Evolutionary conservation across 2,329 filamentous ascomycete species (phyloP), one percentile per base, ranked within the genome.

Genomic region (Trematosphaeria pertusa): DNA sequence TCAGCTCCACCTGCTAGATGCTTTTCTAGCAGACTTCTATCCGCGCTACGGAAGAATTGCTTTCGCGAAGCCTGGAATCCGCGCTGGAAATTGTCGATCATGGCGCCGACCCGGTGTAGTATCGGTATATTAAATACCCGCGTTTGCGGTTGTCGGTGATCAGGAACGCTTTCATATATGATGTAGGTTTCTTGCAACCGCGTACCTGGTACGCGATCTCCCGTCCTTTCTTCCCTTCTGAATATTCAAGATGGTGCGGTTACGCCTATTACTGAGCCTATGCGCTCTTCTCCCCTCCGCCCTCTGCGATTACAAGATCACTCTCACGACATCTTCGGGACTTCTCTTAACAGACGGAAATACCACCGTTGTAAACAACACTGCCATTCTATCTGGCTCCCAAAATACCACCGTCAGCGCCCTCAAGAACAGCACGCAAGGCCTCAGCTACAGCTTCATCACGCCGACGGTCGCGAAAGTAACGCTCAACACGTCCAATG

Each of bases 401-500:
- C 43, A 50, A 15, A 57, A 48, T 33, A 58, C 58, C 7, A 59
- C 56, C 10, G 50, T 46, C n/a, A 36, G 24, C 14, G 18, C 41
- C 1, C 14, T 54, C 9, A 48, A 50, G 37, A 58, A 50, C 37
- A 38, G 3, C 41, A 60, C 43, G 3, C 43, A 30, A 20, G 54
- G 43, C 17, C 18, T 50, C 24, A 46, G 33, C 22, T 59, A 51
- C 41, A 39, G 33, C 33, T 63, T 64, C 32, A 32, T 62, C 33
- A 58, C 47, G 15, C 54, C 59, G 3, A 60, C 57, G 0, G 39
- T 65, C 28, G 61, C 56, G 3, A 62, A 56, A 41, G 43, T 65
- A 10, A 36, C 54, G n/a, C 39, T 65, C 7, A 59, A 62, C 37
- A 56, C 56, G 22, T 48, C 46, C 2, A 48, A 28, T 20, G 17